Conservation (phyloP, 176 grass and related monocot species). For the Canna indica region DNA sequence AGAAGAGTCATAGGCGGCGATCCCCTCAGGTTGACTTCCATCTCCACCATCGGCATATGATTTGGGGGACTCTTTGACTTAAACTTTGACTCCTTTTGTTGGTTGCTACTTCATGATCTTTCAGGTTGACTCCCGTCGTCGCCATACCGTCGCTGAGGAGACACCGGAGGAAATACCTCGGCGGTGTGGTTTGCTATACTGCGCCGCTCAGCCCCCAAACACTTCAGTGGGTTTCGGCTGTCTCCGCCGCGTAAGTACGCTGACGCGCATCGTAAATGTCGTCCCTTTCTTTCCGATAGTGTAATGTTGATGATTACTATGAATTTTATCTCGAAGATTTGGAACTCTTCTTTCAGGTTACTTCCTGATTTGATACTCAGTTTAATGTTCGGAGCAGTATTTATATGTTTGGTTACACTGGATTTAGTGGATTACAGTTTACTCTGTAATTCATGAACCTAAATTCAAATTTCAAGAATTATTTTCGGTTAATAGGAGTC, state of each 20-base stretch:
- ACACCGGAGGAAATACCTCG: background rate
- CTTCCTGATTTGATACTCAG: background rate
- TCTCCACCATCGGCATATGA: background rate
- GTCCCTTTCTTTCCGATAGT: background rate
- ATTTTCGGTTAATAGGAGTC: too few relatives aligned
- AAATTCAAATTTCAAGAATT: too few relatives aligned
- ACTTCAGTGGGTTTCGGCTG: constrained; percentile 71
- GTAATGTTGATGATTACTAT: background rate
- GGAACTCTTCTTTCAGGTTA: background rate
- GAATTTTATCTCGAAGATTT: background rate
- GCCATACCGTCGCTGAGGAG: constrained; percentile 4
- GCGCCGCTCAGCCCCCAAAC: constrained; percentile 34
- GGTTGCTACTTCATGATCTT: background rate
- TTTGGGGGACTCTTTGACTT: too few relatives aligned
- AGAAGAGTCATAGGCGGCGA: background rate
- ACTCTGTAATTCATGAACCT: too few relatives aligned
- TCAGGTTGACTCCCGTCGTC: background rate
- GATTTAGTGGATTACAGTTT: too few relatives aligned
- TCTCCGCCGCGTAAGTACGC: constrained; percentile 55
- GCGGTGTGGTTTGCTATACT: constrained; percentile 32
- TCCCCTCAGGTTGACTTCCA: background rate
- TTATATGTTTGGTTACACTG: too few relatives aligned
- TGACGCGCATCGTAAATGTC: background rate
- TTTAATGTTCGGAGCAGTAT: too few relatives aligned
- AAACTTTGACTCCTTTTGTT: background rate